Base-by-base conservation (phyloP, 306 rosid species). In the Rosa persica region DNA sequence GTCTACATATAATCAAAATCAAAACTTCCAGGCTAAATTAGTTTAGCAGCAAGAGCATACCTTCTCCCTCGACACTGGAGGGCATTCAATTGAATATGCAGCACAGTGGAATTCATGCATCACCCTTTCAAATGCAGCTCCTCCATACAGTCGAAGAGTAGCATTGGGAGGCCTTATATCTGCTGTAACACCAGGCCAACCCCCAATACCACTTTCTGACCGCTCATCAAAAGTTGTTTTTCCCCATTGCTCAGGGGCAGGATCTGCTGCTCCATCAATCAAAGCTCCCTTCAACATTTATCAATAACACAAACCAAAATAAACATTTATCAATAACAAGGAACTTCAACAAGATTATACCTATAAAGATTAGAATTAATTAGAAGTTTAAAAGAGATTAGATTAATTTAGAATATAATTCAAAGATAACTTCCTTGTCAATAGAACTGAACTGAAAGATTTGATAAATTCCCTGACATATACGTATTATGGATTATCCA, bases 161-260 rank as follows among this genome's bases (percentile, higher is more conserved):
- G 98, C 89, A 86, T 95, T 95, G 6, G 98, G 98, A 61, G 98
- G 98, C 82, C 77, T 86, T 80, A 91, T 77, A 76, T 86, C 87
- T 23, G 90, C 67, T 76, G 78, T 79, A 67, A 92, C 89, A 72
- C 97, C 97, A n/a, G 98, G 98, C 98, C 98, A 94, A 78, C 84
- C 86, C 73, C 97, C 98, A 78, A 88, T 84, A 61, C 93, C 84
- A 83, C 94, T 92, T 67, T 90, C 89, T 62, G 90, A 92, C 78
- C 86, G 93, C 86, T 94, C 97, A 84, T 94, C 97, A 43, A 77
- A 76, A 25, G 98, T 88, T 72, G 98, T 88, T 84, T 89, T 95
- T 36, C 98, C 98, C 98, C 97, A 95, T 81, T 88, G 98, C 89
- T 92, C 98, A 23, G 98, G 98, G 82, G 90, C 88, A 86, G 98